Percentiles rank a stretch among this genome's conserved stretches.
phyloP scores from a whole-genome alignment of 208 protist species.

The Strigomonas culicis region DNA sequence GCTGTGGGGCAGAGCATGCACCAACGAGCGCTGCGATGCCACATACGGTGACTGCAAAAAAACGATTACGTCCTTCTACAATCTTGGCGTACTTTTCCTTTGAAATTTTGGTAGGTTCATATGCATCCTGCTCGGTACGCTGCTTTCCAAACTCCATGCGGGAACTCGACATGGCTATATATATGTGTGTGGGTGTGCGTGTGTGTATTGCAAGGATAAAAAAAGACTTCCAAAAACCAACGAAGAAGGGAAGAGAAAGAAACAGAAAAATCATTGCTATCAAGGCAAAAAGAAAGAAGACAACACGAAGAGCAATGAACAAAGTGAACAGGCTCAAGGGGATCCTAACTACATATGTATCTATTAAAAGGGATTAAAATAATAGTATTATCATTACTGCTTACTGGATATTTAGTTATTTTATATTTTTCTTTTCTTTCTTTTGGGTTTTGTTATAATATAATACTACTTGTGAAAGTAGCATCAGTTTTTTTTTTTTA shows the following conservation, averaged over 20 bases:
- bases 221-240: not conserved
- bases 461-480: not conserved
- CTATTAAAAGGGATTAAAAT: constrained; percentile 11
- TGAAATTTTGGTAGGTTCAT: constrained; percentile 30
- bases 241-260: not conserved
- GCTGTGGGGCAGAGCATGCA: constrained; percentile 43
- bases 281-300: constrained; percentile 5
- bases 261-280: no score
- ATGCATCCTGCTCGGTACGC: not conserved
- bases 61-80: constrained; percentile 56
- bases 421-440: constrained; percentile 8
- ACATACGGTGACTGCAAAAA: constrained; percentile 48
- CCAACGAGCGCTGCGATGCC: constrained; percentile 34
- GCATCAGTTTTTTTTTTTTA: not conserved
- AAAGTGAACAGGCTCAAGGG: not conserved
- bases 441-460: not conserved
- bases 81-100: constrained; percentile 80
- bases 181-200: not conserved
- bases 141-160: not conserved
- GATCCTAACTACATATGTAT: not conserved
- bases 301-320: constrained; percentile 1
- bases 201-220: constrained; percentile 6
- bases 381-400: not conserved
- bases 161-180: not conserved
- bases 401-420: not conserved